These are phyloP conservation scores for Suhomyces choctaworum DNA, from an alignment of 1,139 yeast genomes.

Conservation along the genomic window DNA sequence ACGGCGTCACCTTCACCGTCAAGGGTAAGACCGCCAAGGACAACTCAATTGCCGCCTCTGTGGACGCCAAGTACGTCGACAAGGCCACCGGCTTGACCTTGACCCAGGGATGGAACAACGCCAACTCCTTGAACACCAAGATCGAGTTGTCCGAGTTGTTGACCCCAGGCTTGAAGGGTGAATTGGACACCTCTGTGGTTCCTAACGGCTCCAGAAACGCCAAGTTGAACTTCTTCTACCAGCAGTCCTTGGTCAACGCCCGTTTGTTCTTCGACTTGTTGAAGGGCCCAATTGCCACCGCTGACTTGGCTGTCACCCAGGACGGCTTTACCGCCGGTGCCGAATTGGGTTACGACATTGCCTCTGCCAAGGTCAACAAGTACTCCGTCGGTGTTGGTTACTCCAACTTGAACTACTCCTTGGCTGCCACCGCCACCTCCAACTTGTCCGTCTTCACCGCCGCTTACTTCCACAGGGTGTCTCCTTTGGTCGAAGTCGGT, in stretches of 20 bases:
- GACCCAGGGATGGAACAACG: slow-evolving; percentile 97
- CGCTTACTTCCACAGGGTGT: slow-evolving; percentile 95
- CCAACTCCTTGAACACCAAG: slow-evolving; percentile 90
- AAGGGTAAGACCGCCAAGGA: slow-evolving; percentile 89
- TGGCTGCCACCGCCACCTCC: slow-evolving; percentile 86
- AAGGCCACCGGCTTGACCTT: slow-evolving; percentile 89
- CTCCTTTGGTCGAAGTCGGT: slow-evolving; percentile 92
- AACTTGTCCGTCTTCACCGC: slow-evolving; percentile 91
- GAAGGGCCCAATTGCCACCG: slow-evolving; percentile 94
- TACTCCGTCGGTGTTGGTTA: slow-evolving; percentile 95
- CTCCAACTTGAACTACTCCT: slow-evolving; percentile 83
- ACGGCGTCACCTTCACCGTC: slow-evolving; percentile 92
- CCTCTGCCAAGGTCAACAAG: slow-evolving; percentile 88
- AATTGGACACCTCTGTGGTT: slow-evolving; percentile 81
- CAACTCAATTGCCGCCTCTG: slow-evolving; percentile 81
- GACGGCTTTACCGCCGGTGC: slow-evolving; percentile 98
- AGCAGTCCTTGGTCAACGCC: slow-evolving; percentile 91
- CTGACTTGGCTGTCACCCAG: slow-evolving; percentile 93
- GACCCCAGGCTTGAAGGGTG: slow-evolving; percentile 95
- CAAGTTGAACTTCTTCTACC: slow-evolving; percentile 86
- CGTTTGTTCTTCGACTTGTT: slow-evolving; percentile 93
- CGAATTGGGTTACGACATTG: slow-evolving; percentile 94
- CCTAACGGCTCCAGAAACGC: slow-evolving; percentile 91
- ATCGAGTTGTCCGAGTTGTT: slow-evolving; percentile 88
- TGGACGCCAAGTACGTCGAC: slow-evolving; percentile 93